Evolutionary conservation across 345 rosid genomes (phyloP).

Genomic region (Hirschfeldia incana): DNA sequence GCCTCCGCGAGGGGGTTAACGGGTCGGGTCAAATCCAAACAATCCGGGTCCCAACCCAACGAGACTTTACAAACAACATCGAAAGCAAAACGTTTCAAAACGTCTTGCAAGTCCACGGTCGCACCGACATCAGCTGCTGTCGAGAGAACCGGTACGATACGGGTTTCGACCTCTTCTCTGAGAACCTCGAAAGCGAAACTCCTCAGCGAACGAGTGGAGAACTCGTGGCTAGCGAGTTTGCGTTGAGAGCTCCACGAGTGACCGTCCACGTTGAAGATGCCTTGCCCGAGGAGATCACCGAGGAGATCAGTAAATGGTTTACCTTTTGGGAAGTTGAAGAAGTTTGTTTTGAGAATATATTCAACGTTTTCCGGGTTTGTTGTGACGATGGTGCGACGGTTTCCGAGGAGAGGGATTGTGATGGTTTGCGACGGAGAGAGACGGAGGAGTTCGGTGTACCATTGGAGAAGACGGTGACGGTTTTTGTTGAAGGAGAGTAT

Average conservation of each 20-base stretch:
- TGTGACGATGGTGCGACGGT: slow-evolving; percentile 52
- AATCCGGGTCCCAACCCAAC: slow-evolving; percentile 67
- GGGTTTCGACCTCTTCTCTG: slow-evolving; percentile 41
- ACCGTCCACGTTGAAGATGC: slow-evolving; percentile 76
- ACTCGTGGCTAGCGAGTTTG: slow-evolving; percentile 65
- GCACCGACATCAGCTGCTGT: slow-evolving; percentile 14
- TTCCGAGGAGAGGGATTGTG: slow-evolving; percentile 24
- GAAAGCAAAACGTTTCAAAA: slow-evolving; percentile 63
- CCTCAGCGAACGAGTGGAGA: slow-evolving; percentile 53
- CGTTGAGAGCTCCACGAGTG: slow-evolving; percentile 66
- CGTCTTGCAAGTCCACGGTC: slow-evolving; percentile 56
- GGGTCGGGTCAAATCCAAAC: slow-evolving; percentile 55
- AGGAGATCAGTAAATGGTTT: slow-evolving; percentile 55
- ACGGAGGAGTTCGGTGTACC: slow-evolving; percentile 30
- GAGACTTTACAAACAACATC: slow-evolving; percentile 63
- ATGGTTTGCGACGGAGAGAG: slow-evolving; percentile 26
- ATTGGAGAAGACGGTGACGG: slow-evolving; percentile 33
- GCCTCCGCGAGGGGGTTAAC: slow-evolving; percentile 57
- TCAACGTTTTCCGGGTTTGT: slow-evolving; percentile 60
- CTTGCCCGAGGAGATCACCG: slow-evolving; percentile 68
- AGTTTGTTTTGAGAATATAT: slow-evolving; percentile 52
- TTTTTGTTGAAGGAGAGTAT: slow-evolving; percentile 30
- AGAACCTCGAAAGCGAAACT: slow-evolving; percentile 49
- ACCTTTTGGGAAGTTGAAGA: slow-evolving; percentile 74
- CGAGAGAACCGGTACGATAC: slow-evolving; percentile 50